Percentiles rank a stretch among this genome's conserved stretches.
These are phyloP conservation scores for Monosporascus sp. DNA, from an alignment of 2,329 filamentous ascomycete species.

Conservation along the genomic window DNA sequence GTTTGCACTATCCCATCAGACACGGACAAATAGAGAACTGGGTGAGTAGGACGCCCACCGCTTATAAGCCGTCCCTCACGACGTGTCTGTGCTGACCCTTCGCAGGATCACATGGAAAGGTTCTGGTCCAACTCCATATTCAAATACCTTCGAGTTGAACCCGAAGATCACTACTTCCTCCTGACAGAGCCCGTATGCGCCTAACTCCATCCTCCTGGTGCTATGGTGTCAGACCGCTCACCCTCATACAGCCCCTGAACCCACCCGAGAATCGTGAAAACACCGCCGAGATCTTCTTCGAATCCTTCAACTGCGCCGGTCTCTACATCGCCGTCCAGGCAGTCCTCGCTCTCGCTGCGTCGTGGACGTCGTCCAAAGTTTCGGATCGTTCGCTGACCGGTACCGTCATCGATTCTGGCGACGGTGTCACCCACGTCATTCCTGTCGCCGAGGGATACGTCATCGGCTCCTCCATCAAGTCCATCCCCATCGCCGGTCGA, in stretches of 20 bases:
- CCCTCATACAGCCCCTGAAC: constrained; percentile 70
- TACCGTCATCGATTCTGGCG: constrained; percentile 97
- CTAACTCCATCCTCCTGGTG: background rate
- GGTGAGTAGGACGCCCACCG: constrained; percentile 44
- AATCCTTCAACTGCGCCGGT: constrained; percentile 98
- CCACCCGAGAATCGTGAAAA: constrained; percentile 98
- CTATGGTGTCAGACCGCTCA: constrained; percentile 8
- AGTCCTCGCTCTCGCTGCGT: constrained; percentile 90
- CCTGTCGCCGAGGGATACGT: constrained; percentile 98
- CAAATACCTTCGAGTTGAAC: constrained; percentile 97
- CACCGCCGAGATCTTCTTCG: constrained; percentile 99
- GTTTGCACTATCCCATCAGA: constrained; percentile 93
- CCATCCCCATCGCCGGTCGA: constrained; percentile 93
- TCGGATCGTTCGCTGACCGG: constrained; percentile 93
- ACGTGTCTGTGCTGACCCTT: constrained; percentile 12
- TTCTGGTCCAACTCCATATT: constrained; percentile 99
- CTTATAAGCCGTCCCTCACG: background rate
- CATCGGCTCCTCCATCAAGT: constrained; percentile 98
- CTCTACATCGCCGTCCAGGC: constrained; percentile 98
- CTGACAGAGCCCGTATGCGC: constrained; percentile 84
- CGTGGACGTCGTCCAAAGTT: constrained; percentile 98
- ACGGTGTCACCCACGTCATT: constrained; percentile 98
- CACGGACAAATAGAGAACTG: constrained; percentile 99
- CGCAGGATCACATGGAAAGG: constrained; percentile 94
- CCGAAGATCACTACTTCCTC: constrained; percentile 97